These are phyloP conservation scores for Penicillium glabrum DNA, from an alignment of 2,329 filamentous ascomycete genomes.

Conservation along the genomic window DNA sequence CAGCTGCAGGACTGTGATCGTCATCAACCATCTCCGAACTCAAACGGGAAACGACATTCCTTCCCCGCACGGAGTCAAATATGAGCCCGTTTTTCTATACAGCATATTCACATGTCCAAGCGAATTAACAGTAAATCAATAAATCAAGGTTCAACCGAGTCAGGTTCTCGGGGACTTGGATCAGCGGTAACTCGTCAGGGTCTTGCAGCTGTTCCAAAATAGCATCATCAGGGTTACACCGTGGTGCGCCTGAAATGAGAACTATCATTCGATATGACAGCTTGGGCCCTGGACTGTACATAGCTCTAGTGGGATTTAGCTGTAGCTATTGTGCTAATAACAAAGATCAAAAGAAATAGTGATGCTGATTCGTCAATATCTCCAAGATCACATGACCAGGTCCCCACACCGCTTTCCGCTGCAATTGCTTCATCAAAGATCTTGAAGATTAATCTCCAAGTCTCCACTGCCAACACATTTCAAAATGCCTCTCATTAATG, in stretches of 20 bases:
- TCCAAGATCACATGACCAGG: background rate
- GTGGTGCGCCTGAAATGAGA: background rate
- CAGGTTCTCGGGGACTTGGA: background rate
- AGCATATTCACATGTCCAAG: background rate
- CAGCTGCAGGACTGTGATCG: slow-evolving; percentile 7
- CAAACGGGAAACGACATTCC: slow-evolving; percentile 11
- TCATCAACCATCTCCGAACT: slow-evolving; percentile 12
- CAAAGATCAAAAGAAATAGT: too few species aligned
- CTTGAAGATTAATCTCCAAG: background rate
- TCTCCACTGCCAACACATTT: background rate
- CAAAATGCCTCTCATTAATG: slow-evolving; percentile 66
- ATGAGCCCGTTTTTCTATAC: slow-evolving; percentile 1
- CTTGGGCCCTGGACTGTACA: background rate
- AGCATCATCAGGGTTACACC: slow-evolving; percentile 5
- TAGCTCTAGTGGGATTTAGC: background rate
- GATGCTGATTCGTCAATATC: background rate
- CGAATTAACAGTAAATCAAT: background rate
- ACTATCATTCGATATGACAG: background rate
- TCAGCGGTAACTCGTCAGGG: background rate
- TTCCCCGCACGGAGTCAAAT: slow-evolving; percentile 12
- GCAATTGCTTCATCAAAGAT: background rate
- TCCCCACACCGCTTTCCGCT: slow-evolving; percentile 1
- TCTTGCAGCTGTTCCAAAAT: background rate
- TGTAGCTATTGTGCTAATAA: too few species aligned
- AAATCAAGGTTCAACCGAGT: background rate